Conservation (phyloP, 1,139 yeast genomes). For the Pneumocystis jirovecii region DNA sequence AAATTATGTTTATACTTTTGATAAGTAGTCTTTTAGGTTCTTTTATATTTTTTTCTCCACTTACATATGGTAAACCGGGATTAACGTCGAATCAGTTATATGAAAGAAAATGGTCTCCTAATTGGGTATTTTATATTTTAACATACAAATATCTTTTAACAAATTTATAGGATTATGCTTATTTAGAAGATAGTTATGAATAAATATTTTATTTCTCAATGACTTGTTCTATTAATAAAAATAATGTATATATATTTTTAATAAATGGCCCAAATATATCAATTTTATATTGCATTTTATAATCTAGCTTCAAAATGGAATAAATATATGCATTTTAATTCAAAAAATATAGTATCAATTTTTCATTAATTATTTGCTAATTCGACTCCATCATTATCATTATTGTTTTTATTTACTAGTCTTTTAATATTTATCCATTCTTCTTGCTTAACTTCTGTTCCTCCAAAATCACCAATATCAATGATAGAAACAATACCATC, state of each 20-base stretch:
- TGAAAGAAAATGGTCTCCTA: slow-evolving; percentile 50
- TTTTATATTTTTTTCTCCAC: slow-evolving; percentile 64
- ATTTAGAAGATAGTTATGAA: neutral
- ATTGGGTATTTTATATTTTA: neutral
- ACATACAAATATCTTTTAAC: neutral
- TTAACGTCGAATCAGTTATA: slow-evolving; percentile 49
- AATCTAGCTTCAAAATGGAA: neutral
- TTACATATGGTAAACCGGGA: slow-evolving; percentile 67
- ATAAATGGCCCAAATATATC: neutral
- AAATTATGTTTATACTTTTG: slow-evolving; percentile 29
- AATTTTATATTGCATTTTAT: neutral
- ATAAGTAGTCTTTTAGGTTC: slow-evolving; percentile 41
- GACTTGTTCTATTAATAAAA: neutral
- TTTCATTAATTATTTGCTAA: neutral
- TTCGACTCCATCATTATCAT: neutral
- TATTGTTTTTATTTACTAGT: neutral
- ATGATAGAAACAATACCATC: slow-evolving; percentile 24
- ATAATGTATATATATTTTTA: neutral
- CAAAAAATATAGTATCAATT: neutral
- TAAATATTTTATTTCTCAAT: neutral
- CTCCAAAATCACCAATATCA: slow-evolving; percentile 17
- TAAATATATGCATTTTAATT: neutral
- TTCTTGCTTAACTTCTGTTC: neutral
- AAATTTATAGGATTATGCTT: neutral
- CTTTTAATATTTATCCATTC: neutral